Evolutionary conservation across 257 asterid genomes (phyloP).

Genomic region (Osmanthus fragrans): DNA sequence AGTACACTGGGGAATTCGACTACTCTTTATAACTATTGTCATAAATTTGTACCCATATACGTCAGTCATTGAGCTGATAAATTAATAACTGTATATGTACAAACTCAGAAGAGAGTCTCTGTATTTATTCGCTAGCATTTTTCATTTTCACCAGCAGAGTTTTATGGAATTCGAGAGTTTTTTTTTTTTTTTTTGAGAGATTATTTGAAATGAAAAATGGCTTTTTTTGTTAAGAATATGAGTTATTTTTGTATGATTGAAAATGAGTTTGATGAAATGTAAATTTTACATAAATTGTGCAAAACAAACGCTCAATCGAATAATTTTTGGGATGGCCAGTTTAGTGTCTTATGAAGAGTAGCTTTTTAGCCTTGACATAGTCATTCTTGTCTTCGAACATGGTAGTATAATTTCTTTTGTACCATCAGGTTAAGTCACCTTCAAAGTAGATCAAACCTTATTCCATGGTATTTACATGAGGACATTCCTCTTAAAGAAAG

Average conservation of each 20-base stretch:
- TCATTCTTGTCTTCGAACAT: neutral
- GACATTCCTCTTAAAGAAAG: too few relatives aligned
- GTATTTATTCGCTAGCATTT: neutral
- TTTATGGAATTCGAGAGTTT: neutral
- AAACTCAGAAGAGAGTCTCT: neutral
- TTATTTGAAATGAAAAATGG: too few relatives aligned
- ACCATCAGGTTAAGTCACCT: too few relatives aligned
- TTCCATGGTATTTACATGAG: too few relatives aligned
- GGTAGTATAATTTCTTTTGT: neutral
- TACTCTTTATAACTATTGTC: slow-evolving; percentile 42
- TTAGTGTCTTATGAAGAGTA: neutral
- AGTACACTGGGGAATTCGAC: slow-evolving; percentile 53
- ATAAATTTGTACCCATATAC: slow-evolving; percentile 40
- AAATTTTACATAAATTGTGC: too few relatives aligned
- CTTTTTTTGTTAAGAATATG: too few relatives aligned
- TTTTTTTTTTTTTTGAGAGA: too few relatives aligned
- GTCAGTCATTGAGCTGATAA: slow-evolving; percentile 53
- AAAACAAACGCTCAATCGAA: too few relatives aligned
- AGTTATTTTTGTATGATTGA: too few relatives aligned
- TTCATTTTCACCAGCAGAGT: neutral
- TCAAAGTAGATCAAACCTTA: too few relatives aligned
- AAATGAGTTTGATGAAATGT: too few relatives aligned
- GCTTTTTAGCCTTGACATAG: neutral
- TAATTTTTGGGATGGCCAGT: too few relatives aligned
- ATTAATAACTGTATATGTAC: slow-evolving; percentile 39